phyloP scores from a whole-genome alignment of 2,329 filamentous ascomycete species.

The Penicillium sp. region DNA sequence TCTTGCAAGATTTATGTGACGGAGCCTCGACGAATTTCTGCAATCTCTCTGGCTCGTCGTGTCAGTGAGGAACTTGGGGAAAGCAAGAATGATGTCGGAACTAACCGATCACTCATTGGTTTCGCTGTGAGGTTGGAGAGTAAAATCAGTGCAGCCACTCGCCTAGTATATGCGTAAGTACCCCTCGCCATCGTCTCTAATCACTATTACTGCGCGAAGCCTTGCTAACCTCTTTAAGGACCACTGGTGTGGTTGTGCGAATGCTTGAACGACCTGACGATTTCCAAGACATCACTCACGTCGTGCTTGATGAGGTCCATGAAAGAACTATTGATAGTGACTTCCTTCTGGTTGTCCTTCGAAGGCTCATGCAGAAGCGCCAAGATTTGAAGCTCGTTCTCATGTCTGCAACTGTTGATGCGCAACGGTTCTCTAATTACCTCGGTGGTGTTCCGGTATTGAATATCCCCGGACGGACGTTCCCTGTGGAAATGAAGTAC shows the following conservation, averaged over 20 bases:
- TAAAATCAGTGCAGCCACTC: constrained; percentile 77
- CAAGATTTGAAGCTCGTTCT: constrained; percentile 88
- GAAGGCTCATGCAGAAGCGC: constrained; percentile 73
- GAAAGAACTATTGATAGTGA: constrained; percentile 96
- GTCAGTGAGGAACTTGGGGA: constrained; percentile 96
- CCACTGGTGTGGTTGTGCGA: constrained; percentile 87
- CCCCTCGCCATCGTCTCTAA: neutral
- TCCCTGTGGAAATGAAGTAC: constrained; percentile 84
- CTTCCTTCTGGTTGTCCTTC: constrained; percentile 89
- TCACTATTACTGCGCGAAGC: neutral
- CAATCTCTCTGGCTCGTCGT: constrained; percentile 86
- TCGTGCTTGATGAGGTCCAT: constrained; percentile 97
- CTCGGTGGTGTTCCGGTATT: constrained; percentile 82
- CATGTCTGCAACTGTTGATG: constrained; percentile 97
- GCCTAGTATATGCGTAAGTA: constrained; percentile 81
- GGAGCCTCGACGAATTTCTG: constrained; percentile 92
- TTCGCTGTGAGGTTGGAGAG: constrained; percentile 94
- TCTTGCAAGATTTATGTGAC: constrained; percentile 93
- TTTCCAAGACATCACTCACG: constrained; percentile 84
- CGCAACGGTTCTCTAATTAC: constrained; percentile 86
- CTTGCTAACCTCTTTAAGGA: constrained; percentile 31
- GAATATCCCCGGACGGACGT: constrained; percentile 89
- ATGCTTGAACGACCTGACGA: constrained; percentile 92
- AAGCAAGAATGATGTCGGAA: constrained; percentile 77
- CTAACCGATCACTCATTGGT: constrained; percentile 79